A percentile compares a stretch with the other conserved stretches of the same genome.
These are phyloP conservation scores for Dendrobium huoshanense DNA, from an alignment of 106 monocot genomes.

Conservation along the genomic window DNA sequence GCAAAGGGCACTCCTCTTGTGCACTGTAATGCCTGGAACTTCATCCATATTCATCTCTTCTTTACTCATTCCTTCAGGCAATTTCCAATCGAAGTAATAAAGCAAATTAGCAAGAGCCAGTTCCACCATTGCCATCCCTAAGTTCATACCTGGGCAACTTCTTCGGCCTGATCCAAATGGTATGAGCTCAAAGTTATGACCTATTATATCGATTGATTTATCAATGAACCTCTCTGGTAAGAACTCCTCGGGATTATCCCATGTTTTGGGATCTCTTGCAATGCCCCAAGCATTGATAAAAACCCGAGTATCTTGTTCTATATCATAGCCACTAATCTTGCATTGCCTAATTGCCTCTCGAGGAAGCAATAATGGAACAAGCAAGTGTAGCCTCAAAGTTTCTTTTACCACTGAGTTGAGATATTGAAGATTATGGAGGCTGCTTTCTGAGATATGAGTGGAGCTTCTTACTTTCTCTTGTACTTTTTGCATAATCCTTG, in stretches of 20 bases:
- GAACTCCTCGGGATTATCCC: constrained; percentile 12
- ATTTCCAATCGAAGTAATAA: constrained; percentile 18
- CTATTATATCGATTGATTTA: constrained; percentile 14
- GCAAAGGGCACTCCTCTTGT: neutral
- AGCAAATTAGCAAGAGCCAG: constrained; percentile 24
- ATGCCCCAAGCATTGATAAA: constrained; percentile 37
- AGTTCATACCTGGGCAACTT: constrained; percentile 13
- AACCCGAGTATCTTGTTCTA: constrained; percentile 16
- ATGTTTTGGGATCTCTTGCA: constrained; percentile 22
- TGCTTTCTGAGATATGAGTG: neutral
- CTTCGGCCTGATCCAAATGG: constrained; percentile 26
- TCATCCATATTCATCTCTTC: constrained; percentile 24
- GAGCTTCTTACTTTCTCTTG: constrained; percentile 14
- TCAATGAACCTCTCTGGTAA: constrained; percentile 10
- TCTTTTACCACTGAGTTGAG: constrained; percentile 30
- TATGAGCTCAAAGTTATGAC: constrained; percentile 16
- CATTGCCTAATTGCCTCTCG: constrained; percentile 6
- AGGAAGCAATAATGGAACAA: constrained; percentile 24
- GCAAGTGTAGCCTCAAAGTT: constrained; percentile 24
- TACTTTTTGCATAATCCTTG: neutral
- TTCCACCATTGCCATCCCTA: constrained; percentile 1
- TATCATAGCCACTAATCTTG: constrained; percentile 11
- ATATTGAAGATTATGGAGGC: constrained; percentile 1
- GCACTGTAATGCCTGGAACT: constrained; percentile 9
- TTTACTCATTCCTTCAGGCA: constrained; percentile 3